Base-by-base conservation (phyloP, 2,329 filamentous ascomycete genomes). In the Pseudopithomyces chartarum region DNA sequence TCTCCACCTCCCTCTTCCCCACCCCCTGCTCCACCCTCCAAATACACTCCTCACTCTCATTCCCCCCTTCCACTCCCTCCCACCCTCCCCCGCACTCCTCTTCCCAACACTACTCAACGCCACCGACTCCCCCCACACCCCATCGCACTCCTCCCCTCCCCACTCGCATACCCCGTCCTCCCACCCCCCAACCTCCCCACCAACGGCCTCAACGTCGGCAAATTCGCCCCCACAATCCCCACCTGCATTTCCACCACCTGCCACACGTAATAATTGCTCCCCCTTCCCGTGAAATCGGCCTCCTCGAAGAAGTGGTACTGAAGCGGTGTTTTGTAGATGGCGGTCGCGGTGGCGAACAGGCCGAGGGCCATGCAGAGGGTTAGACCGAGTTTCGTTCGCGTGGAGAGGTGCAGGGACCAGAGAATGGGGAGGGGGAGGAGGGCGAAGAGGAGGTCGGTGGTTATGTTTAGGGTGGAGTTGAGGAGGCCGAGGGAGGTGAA, bases 401-500 rank as follows among this genome's bases (percentile, higher is more conserved):
- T 56, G 60, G 78, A 79, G 55, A 80, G 68, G 58, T 78, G 75
- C 2, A 80, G 67, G 26, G 68, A 73, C 61, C 76, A 68, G 22
- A 81, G 72, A 65, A 80, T 73, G 4, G 78, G 76, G 10, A 80
- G 73, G 1, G 79, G 78, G 3, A 79, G 61, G 1, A 75, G 54
- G 0, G 78, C 78, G 58, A 80, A 76, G 6, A 77, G 56, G 10
- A 76, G 63, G 57, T 78, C 76, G 33, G 76, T 78, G 2, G 66
- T 58, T 55, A 76, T 76, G 57, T 75, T 78, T 59, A 78, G 58
- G 22, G 69, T 69, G 56, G 77, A 80, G 66, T 82, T 81, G 63
- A 78, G 76, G 36, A 83, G 63, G 15, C 79, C 80, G 22, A 82
- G 75, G n/a, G 73, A 73, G 17, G 72, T 76, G 65, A 79, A 82